Base-by-base conservation (phyloP, 176 grass and related monocot genomes). In the Cocos nucifera region DNA sequence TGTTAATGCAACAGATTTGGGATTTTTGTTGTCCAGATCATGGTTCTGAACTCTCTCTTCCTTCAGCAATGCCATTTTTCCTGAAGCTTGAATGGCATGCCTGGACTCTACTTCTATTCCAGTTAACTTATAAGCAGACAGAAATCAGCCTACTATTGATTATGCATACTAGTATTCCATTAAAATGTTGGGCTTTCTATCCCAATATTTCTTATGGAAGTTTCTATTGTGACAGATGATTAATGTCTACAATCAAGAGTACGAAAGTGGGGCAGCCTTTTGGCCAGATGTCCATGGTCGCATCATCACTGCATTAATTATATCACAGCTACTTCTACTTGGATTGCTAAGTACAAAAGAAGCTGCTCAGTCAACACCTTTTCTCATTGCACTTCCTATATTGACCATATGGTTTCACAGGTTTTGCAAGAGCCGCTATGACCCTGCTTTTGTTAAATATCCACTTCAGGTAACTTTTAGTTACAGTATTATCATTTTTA, bases 361-460 rank as follows among this genome's bases (percentile, higher is more conserved):
- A 16, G 65, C 27, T 19, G 65, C 26, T 5, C 15, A 56, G 17
- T 32, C 65, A 8, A 56, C 52, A 35, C 51, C 53, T 2, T 69
- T 69, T 6, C 17, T 69, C 27, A 15, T 69, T 16, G 27, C 19
- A 21, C 65, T 69, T 39, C 52, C 29, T 69, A 27, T 54, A 5
- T 35, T 69, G 28, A 69, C 65, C 50, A 69, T 69, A 39, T 56
- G 25, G 27, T 69, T 69, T 22, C 52, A 69, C 21, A 56, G 25
- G 29, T 69, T 35, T 44, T 69, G 65, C 52, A 69, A 69, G 52
- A 55, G 19, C 17, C 17, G 19, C 17, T 55, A 53, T 52, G 63
- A 65, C 53, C 15, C 63, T 65, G 63, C 63, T 25, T 65, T 65
- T 26, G 63, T 65, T n/a, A 65, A 25, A 65, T 65, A 65, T 52